These are phyloP conservation scores for Chaetomium tenue DNA, from an alignment of 495 filamentous ascomycete species.

Conservation along the genomic window DNA sequence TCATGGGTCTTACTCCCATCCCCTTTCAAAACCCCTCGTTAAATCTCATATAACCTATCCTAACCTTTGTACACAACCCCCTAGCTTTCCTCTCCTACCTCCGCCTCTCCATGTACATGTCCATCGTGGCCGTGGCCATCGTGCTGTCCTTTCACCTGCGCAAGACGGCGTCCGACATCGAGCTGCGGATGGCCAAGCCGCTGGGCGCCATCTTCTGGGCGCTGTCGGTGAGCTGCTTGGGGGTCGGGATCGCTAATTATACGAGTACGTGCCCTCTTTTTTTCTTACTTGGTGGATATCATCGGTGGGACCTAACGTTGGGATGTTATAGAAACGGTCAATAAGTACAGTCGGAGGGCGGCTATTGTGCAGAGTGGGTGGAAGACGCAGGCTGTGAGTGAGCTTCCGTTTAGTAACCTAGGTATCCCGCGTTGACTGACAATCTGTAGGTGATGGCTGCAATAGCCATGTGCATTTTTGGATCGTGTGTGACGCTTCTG, in stretches of 20 bases:
- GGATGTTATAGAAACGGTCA: conserved; percentile 60
- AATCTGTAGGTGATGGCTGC: conserved; percentile 58
- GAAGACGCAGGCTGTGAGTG: conserved; percentile 81
- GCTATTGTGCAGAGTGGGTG: conserved; percentile 92
- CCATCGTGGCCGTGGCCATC: conserved; percentile 84
- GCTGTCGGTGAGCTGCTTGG: conserved; percentile 70
- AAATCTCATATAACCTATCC: background rate
- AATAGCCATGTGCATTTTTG: conserved; percentile 76
- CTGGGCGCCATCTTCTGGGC: conserved; percentile 88
- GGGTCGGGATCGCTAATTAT: conserved; percentile 80
- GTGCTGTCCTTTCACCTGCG: conserved; percentile 91
- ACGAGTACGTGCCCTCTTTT: conserved; percentile 46
- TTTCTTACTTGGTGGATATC: background rate
- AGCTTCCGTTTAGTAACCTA: background rate
- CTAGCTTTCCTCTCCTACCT: conserved; percentile 93
- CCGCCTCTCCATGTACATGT: conserved; percentile 84
- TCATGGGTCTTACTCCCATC: too few species aligned
- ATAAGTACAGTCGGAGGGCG: conserved; percentile 69
- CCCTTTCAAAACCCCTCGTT: background rate
- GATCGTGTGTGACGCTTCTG: conserved; percentile 62
- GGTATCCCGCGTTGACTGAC: background rate
- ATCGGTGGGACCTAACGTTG: background rate
- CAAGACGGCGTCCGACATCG: conserved; percentile 62
- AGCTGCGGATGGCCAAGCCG: conserved; percentile 74
- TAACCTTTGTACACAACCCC: background rate